A percentile compares a stretch with the other conserved stretches of the same genome.
phyloP scores from a whole-genome alignment of 2,329 filamentous ascomycete species.

The Scytalidium sp. region DNA sequence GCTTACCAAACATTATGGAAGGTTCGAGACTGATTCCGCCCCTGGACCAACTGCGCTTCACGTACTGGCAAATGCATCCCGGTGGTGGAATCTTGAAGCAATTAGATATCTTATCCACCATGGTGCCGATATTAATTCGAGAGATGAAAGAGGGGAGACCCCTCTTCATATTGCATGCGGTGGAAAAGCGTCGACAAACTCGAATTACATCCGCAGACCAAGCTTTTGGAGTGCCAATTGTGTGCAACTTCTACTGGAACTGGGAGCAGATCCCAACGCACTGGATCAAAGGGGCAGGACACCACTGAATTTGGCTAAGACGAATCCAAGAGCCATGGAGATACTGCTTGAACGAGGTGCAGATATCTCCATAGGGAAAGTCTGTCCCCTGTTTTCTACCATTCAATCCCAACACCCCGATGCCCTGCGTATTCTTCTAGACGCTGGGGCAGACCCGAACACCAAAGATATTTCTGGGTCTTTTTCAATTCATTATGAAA shows the following conservation, averaged over 20 bases:
- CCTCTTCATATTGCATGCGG: constrained; percentile 4
- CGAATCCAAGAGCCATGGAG: background rate
- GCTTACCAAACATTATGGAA: background rate
- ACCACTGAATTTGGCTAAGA: background rate
- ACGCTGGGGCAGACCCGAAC: constrained; percentile 2
- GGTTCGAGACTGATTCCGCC: background rate
- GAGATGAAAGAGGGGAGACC: constrained; percentile 3
- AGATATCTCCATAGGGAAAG: constrained; percentile 1
- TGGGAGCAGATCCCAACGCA: constrained; percentile 8
- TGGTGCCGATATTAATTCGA: constrained; percentile 8
- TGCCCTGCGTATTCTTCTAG: background rate
- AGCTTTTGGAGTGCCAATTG: constrained; percentile 1
- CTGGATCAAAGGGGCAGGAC: constrained; percentile 1
- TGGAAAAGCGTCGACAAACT: background rate
- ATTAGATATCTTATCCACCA: constrained; percentile 10
- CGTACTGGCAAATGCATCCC: constrained; percentile 2
- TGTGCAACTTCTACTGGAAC: constrained; percentile 1
- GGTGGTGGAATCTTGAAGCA: constrained; percentile 14
- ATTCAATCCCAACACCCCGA: constrained; percentile 1
- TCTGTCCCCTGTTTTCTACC: background rate
- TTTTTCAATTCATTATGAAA: background rate
- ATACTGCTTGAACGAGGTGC: constrained; percentile 1
- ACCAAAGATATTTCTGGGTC: background rate
- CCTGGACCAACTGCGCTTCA: constrained; percentile 10
- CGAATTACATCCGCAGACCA: background rate